A percentile compares a stretch with the other conserved stretches of the same genome.
phyloP scores from a whole-genome alignment of 2,329 filamentous ascomycete genomes.

The Thelonectria discophora region DNA sequence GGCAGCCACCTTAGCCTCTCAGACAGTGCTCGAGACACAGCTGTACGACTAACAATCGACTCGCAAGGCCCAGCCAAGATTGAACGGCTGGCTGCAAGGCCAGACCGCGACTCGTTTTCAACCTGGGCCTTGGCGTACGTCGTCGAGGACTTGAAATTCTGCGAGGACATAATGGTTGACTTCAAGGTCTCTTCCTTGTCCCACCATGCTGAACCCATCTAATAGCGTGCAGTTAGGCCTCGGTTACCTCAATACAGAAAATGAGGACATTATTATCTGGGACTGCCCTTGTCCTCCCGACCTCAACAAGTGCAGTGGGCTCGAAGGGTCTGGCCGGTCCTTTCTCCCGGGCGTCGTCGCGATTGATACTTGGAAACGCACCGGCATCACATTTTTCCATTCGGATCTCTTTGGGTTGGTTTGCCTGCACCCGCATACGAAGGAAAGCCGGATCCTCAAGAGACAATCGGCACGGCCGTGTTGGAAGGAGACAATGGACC shows the following conservation, averaged over 20 bases:
- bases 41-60: constrained; percentile 2
- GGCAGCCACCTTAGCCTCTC: not conserved
- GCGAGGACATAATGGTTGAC: constrained; percentile 5
- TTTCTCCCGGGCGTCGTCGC: not conserved
- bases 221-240: not conserved
- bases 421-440: not conserved
- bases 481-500: not conserved
- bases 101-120: not conserved
- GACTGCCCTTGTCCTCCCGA: constrained; percentile 1
- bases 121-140: not conserved
- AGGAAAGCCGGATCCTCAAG: not conserved
- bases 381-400: constrained; percentile 2
- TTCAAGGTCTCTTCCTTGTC: not conserved
- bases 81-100: not conserved
- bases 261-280: not conserved
- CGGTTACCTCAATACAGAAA: not conserved
- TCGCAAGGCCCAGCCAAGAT: constrained; percentile 5
- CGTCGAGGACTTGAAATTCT: not conserved
- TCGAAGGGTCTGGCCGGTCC: not conserved
- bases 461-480: not conserved
- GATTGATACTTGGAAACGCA: not conserved
- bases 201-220: too few relatives aligned
- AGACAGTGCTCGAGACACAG: too few relatives aligned
- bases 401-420: not conserved
- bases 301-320: not conserved